Evolutionary conservation across 352 stramenopile species (phyloP), one percentile per base, ranked within the genome.

Genomic region (Phytophthora sp.): DNA sequence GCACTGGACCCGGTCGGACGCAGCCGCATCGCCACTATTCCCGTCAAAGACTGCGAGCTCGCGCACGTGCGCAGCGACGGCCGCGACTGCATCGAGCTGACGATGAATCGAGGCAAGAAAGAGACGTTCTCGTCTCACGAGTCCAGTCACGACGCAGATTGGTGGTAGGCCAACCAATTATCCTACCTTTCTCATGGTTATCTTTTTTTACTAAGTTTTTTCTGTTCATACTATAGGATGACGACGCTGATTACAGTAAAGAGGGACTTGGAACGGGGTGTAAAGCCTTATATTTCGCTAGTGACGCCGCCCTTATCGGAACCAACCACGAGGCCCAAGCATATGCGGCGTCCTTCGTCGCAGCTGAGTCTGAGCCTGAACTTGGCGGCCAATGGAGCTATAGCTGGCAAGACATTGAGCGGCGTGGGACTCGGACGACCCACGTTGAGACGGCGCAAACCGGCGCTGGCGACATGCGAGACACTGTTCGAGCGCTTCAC

Each of bases 81-180:
- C 41, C 82, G 84, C 52, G 87, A 94, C 66, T 91, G 86, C 71
- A 83, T 96, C 47, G 88, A 96, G 60, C 72, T 96, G 47, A 84
- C 75, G 26, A 68, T 84, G 11, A 77, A 55, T 57, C 79, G 77
- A 56, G 69, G 65, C 51, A 94, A 93, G 68, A 94, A 93, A 55
- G 86, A 96, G 57, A 92, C 81, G 1, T 90, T 96, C 51, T 89
- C 86, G 15, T 94, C 88, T 6, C 83, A 92, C 50, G 83, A 91
- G 58, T 91, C 81, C 29, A 95, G 86, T 54, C 88, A 92, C 41
- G 88, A 96, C 47, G 80, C 94, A 12, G 88, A 96, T 69, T 96
- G 86, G 86, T 96, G 88, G 87, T 95, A 69, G 77, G 30, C 4
- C 12, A 18, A 47, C 18, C 13, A 18, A 29, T 29, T 39, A 42